phyloP scores from a whole-genome alignment of 257 asterid genomes.

The Gentiana dahurica region DNA sequence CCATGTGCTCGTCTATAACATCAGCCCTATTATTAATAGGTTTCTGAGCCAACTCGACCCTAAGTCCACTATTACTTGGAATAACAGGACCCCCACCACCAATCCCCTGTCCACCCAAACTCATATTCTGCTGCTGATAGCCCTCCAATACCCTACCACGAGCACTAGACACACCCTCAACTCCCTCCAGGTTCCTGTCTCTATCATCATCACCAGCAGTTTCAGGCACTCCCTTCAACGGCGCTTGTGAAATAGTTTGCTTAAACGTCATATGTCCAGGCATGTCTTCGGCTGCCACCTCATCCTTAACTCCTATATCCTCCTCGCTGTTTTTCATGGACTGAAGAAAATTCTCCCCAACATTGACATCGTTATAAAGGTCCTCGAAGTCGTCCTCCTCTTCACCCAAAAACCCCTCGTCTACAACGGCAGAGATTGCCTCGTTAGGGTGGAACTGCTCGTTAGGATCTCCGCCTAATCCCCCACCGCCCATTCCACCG shows the following conservation, averaged over 20 bases:
- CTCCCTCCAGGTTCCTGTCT: constrained; percentile 26
- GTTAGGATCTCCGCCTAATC: constrained; percentile 39
- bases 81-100: constrained; percentile 22
- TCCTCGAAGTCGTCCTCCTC: constrained; percentile 90
- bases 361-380: constrained; percentile 90
- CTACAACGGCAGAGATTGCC: constrained; percentile 76
- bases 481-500: constrained; percentile 35
- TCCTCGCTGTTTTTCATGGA: constrained; percentile 52
- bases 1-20: constrained; percentile 11
- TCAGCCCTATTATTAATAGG: constrained; percentile 13
- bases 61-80: constrained; percentile 16
- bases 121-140: constrained; percentile 21
- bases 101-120: constrained; percentile 24
- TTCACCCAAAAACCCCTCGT: constrained; percentile 67
- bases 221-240: constrained; percentile 20
- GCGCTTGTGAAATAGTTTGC: constrained; percentile 17
- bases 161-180: constrained; percentile 17
- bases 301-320: constrained; percentile 31
- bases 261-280: constrained; percentile 28
- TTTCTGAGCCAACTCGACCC: constrained; percentile 28
- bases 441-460: constrained; percentile 67
- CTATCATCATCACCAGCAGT: constrained; percentile 18
- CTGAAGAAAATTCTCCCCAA: constrained; percentile 80
- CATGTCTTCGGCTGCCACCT: constrained; percentile 36
- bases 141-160: constrained; percentile 14